These are phyloP conservation scores for Coniella lustricola DNA, from an alignment of 2,329 filamentous ascomycete species.

Conservation along the genomic window DNA sequence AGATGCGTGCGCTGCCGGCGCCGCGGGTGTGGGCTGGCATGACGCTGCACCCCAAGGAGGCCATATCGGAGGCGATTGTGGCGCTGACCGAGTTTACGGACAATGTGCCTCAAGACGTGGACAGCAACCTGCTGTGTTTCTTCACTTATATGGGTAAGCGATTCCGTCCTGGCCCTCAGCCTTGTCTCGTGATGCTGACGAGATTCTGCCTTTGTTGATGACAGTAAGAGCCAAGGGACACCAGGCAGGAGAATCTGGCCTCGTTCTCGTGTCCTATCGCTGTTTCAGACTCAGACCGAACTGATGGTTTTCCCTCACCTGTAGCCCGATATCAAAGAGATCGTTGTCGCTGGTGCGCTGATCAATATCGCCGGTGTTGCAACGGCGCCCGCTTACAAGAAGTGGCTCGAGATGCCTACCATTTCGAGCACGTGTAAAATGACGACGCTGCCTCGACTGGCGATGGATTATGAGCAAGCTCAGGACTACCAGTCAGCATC, in stretches of 20 bases:
- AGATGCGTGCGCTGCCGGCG: slow-evolving; percentile 15
- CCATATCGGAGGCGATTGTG: slow-evolving; percentile 12
- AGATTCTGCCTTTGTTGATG: no score
- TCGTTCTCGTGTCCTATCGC: no score
- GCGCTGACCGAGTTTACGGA: background rate
- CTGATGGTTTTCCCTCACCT: no score
- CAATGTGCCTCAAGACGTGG: background rate
- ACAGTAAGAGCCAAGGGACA: no score
- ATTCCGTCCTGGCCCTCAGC: no score
- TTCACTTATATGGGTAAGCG: background rate
- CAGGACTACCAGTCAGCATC: no score
- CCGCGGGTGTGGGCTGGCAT: slow-evolving; percentile 21
- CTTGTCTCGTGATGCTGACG: no score
- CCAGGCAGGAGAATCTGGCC: no score
- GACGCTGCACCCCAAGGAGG: slow-evolving; percentile 14
- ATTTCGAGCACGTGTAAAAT: background rate
- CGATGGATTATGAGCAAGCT: no score
- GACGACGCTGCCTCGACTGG: background rate
- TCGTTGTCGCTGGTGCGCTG: background rate
- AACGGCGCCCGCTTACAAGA: background rate
- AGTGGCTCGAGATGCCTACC: background rate
- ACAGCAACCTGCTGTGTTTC: slow-evolving; percentile 1
- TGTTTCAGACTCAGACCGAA: no score
- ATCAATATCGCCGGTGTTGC: background rate
- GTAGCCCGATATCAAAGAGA: slow-evolving; percentile 1